Percentiles rank a stretch among this genome's conserved stretches.
Evolutionary conservation across 169 alveolate species (phyloP).

Genomic region (Besnoitia besnoiti): DNA sequence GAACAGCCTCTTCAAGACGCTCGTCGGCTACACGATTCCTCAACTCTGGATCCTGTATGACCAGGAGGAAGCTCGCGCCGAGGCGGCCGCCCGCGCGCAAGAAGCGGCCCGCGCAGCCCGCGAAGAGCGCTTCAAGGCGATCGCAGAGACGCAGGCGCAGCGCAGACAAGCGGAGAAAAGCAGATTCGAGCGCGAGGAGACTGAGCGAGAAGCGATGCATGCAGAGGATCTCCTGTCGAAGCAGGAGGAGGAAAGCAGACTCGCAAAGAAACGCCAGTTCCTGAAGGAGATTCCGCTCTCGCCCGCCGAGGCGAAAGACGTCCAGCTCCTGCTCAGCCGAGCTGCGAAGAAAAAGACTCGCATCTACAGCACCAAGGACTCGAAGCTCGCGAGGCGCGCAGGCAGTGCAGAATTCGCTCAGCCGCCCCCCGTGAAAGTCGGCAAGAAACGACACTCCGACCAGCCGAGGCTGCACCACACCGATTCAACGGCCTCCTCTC

Average conservation of each 20-base stretch:
- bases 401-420: neutral
- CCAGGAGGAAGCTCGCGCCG: neutral
- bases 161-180: neutral
- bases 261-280: neutral
- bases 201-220: neutral
- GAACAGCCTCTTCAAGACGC: neutral
- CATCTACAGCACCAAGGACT: neutral
- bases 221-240: neutral
- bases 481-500: too few species aligned
- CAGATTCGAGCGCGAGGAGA: neutral
- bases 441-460: neutral
- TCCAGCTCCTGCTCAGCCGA: neutral
- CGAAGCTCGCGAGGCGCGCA: neutral
- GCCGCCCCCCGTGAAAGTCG: neutral
- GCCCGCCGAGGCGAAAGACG: neutral
- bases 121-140: neutral
- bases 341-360: neutral
- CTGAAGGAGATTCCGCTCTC: neutral
- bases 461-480: neutral
- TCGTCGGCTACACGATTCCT: neutral
- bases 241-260: neutral
- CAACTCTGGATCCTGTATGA: neutral
- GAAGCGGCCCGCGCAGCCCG: neutral
- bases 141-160: neutral
- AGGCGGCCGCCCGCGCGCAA: neutral